phyloP scores from a whole-genome alignment of 176 grass and related monocot genomes.

The Carex cristatella region DNA sequence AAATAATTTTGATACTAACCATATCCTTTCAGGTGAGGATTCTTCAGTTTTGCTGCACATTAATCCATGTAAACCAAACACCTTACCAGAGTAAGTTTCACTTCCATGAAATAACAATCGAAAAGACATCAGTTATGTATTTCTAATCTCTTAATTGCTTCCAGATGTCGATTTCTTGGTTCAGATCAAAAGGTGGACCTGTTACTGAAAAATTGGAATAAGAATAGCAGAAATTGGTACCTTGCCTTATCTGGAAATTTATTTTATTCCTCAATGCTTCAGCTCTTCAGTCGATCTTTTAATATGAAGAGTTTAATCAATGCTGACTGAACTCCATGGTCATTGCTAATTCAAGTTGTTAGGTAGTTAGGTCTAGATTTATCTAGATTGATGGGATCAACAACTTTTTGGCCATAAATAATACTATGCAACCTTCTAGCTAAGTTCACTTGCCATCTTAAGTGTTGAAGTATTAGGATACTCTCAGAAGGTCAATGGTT shows the following conservation, averaged over 20 bases:
- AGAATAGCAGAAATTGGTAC: conserved; percentile 38
- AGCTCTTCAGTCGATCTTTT: neutral
- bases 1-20: neutral
- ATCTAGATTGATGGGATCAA: neutral
- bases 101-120: neutral
- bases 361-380: neutral
- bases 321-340: neutral
- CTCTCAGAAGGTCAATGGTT: neutral
- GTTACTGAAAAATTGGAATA: conserved; percentile 37
- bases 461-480: neutral
- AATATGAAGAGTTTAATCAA: neutral
- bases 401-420: neutral
- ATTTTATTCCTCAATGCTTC: neutral
- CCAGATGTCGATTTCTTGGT: conserved; percentile 37
- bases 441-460: neutral
- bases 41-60: conserved; percentile 32
- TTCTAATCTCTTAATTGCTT: conserved; percentile 10
- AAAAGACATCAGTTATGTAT: conserved; percentile 8
- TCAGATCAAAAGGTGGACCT: conserved; percentile 21
- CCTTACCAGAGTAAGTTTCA: conserved; percentile 41
- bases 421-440: neutral
- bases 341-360: neutral
- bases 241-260: conserved; percentile 1
- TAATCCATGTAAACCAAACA: conserved; percentile 21
- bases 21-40: conserved; percentile 24